Base-by-base conservation (phyloP, 192 early-diverging fungal species). In the Coemansia sp. region DNA sequence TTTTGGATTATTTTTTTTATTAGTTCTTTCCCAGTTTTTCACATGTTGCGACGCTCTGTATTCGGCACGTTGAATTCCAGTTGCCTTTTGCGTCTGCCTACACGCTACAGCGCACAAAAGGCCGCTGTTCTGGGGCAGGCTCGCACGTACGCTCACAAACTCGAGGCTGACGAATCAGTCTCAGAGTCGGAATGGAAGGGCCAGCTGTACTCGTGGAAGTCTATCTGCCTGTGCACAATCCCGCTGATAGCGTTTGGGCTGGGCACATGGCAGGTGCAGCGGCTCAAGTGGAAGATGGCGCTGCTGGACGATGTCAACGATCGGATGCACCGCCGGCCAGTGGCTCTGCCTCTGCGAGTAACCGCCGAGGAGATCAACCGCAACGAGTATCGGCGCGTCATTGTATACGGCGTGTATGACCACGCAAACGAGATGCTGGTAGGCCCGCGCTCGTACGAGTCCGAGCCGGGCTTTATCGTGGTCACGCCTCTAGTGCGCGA, bases 181-280 rank as follows among this genome's bases (percentile, higher is more conserved):
- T 21, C 65, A 12, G 60, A 66, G 36, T 37, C 69, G 12, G 76
- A 83, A 34, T 83, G 81, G 81, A 70, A 73, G 23, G 21, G 39
- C 38, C 68, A 33, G 45, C 73, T 83, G n/a, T 64, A 69, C 18
- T 83, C 81, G n/a, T 83, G 81, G 81, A 83, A 78, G 65, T 74
- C 81, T 3, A 37, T 83, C 28, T 68, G 76, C 12, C 65, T 83
- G 59, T 72, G 70, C 59, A 14, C 72, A 0, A 71, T 83, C 21
- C 81, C 81, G 13, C 58, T 78, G 57, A 65, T 70, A 13, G 75
- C 78, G 37, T 72, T 93, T 79, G 88, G 87, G 2, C 80, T 94
- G 3, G 93, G 93, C 3, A 87, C 88, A 9, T 94, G 94, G 95
- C 95, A 97, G 73, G 85, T 91, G 2, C 88, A 94, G 64, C 84